phyloP scores from a whole-genome alignment of 495 filamentous ascomycete species.

The Alectoria sarmentosa region DNA sequence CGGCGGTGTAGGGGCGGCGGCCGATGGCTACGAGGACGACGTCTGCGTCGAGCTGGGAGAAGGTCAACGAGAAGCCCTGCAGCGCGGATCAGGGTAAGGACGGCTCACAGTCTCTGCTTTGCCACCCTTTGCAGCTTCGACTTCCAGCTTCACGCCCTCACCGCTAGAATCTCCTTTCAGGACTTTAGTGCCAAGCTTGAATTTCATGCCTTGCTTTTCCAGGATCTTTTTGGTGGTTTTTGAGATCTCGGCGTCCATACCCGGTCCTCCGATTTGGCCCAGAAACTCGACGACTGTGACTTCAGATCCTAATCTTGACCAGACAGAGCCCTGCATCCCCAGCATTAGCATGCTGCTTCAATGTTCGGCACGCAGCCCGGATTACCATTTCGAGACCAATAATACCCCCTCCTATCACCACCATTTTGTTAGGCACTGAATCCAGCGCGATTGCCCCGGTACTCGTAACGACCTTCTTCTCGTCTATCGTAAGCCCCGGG shows the following conservation, averaged over 20 bases:
- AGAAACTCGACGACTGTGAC: slow-evolving; percentile 98
- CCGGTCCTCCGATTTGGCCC: slow-evolving; percentile 91
- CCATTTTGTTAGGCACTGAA: slow-evolving; percentile 93
- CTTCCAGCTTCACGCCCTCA: slow-evolving; percentile 65
- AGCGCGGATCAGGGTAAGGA: slow-evolving; percentile 13
- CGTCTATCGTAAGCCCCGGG: slow-evolving; percentile 90
- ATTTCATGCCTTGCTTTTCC: slow-evolving; percentile 94
- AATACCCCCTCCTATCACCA: slow-evolving; percentile 97
- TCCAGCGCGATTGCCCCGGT: slow-evolving; percentile 86
- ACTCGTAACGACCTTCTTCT: slow-evolving; percentile 94
- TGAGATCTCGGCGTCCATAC: slow-evolving; percentile 92
- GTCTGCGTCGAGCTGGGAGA: slow-evolving; percentile 76
- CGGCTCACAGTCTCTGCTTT: slow-evolving; percentile 75
- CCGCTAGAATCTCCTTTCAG: slow-evolving; percentile 72
- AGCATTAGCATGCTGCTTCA: slow-evolving; percentile 23
- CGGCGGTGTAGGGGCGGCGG: slow-evolving; percentile 86
- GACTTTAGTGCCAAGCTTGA: slow-evolving; percentile 97
- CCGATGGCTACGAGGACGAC: slow-evolving; percentile 97
- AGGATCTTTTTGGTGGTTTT: slow-evolving; percentile 91
- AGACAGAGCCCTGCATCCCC: slow-evolving; percentile 69
- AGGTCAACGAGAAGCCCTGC: slow-evolving; percentile 16
- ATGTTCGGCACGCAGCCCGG: not conserved
- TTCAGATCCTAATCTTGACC: slow-evolving; percentile 86
- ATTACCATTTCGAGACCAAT: slow-evolving; percentile 94
- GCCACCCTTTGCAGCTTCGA: slow-evolving; percentile 93